Evolutionary conservation across 805 yeast species (phyloP).

Genomic region (Starmerella geochares): DNA sequence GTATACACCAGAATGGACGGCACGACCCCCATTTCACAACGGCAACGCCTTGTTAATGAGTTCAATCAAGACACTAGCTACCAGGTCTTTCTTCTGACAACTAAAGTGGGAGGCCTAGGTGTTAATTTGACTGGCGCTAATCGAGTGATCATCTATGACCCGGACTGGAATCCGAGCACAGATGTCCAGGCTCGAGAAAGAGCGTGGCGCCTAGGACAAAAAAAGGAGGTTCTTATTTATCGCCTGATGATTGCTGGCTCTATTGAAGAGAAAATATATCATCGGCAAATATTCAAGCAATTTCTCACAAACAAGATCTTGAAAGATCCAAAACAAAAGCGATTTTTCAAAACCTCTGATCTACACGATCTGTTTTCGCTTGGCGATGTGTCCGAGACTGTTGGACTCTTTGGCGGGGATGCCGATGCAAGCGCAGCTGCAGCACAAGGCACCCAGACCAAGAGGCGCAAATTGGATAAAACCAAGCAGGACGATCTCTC

Average conservation of each 20-base stretch:
- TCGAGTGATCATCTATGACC: constrained; percentile 86
- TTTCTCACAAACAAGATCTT: constrained; percentile 84
- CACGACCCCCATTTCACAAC: constrained; percentile 60
- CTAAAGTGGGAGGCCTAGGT: constrained; percentile 94
- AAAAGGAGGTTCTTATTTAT: constrained; percentile 80
- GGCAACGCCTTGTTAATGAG: constrained; percentile 72
- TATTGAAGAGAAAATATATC: constrained; percentile 93
- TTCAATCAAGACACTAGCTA: constrained; percentile 56
- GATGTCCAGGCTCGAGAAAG: constrained; percentile 94
- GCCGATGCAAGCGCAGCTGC: constrained; percentile 31
- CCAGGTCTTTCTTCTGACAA: constrained; percentile 69
- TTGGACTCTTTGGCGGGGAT: constrained; percentile 39
- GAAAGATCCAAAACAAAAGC: constrained; percentile 87
- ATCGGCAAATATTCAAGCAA: constrained; percentile 92
- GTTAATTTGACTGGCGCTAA: constrained; percentile 92
- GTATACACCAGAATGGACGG: constrained; percentile 87
- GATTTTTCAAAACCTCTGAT: constrained; percentile 88
- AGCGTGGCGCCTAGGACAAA: constrained; percentile 96
- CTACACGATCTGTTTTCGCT: constrained; percentile 78
- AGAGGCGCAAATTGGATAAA: constrained; percentile 27
- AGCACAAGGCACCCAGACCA: constrained; percentile 31
- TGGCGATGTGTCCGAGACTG: constrained; percentile 62
- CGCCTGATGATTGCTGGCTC: constrained; percentile 89
- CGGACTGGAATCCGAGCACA: constrained; percentile 98
- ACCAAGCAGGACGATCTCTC: constrained; percentile 29